Evolutionary conservation across 371 early-diverging fungal genomes (phyloP).

Genomic region (Apophysomyces variabilis): DNA sequence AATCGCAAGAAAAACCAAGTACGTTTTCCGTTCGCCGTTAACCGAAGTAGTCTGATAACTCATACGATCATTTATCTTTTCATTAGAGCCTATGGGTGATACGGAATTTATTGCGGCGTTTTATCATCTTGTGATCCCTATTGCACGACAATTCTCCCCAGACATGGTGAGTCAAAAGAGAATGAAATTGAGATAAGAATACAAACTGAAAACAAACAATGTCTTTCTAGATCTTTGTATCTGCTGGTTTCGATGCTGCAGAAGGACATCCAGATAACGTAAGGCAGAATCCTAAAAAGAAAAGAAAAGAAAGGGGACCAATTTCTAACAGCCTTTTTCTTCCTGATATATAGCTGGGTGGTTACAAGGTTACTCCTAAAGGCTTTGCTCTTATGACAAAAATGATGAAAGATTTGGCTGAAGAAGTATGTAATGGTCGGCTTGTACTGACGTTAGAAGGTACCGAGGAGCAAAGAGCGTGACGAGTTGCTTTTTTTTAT

Average conservation of each 20-base stretch:
- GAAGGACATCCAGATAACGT: conserved; percentile 68
- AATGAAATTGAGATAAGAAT: not conserved
- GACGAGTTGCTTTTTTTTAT: too few species aligned
- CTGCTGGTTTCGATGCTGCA: conserved; percentile 74
- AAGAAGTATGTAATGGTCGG: conserved; percentile 57
- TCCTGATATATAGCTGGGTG: conserved; percentile 50
- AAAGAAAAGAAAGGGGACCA: not conserved
- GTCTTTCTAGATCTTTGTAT: conserved; percentile 51
- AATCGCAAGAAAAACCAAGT: conserved; percentile 56
- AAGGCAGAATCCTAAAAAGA: conserved; percentile 21
- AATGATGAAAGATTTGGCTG: conserved; percentile 55
- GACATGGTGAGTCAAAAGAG: conserved; percentile 52
- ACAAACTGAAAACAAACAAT: not conserved
- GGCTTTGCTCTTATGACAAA: conserved; percentile 63
- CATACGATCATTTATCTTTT: not conserved
- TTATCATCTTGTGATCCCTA: conserved; percentile 64
- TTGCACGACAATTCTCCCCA: conserved; percentile 63
- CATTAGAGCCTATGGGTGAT: conserved; percentile 63
- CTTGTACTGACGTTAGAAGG: conserved; percentile 60
- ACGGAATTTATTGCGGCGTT: conserved; percentile 69
- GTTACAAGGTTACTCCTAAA: conserved; percentile 60
- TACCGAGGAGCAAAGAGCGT: not conserved
- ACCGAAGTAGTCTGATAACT: not conserved
- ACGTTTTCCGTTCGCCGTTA: conserved; percentile 11
- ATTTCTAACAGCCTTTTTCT: too few species aligned